Evolutionary conservation across 176 grass and related monocot species (phyloP), one percentile per base, ranked within the genome.

Genomic region (Secale cereale): DNA sequence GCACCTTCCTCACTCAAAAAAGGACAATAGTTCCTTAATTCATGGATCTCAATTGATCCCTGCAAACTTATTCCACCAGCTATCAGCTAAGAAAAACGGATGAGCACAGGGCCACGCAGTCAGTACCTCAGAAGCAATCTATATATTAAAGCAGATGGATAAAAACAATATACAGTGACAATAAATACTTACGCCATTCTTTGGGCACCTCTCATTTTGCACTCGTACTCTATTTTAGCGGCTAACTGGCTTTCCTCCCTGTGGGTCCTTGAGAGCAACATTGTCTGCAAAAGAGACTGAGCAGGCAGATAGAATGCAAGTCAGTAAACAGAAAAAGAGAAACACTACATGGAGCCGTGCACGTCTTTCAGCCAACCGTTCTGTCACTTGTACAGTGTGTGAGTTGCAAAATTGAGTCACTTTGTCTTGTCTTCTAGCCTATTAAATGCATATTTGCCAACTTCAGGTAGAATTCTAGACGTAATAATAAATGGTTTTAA

Each of bases 201-300:
- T 86, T 98, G 91, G 15, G 97, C 93, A 50, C 97, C 97, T 91
- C 93, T 90, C 93, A 96, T 94, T 92, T 98, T 96, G 90, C 97
- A 98, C 27, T 98, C 91, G 31, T 81, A 96, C 78, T 96, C 97
- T 45, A 98, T 89, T 80, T 94, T 96, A 36, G 97, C 93, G 25
- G 93, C 91, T 23, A 98, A 78, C 29, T 89, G 91, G 73, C 93
- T 98, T 70, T 98, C 97, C 43, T 94, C 86, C 64, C 78, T 85
- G 62, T 90, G 89, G 48, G 82, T 92, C 86, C 86, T 95, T 19
- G 93, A 98, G 37, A 95, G 80, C 84, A 98, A 77, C 97, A 98
- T 96, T 25, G 97, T 96, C 90, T 96, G 97, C 86, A 98, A 77
- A 86, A 98, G 91, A 78, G 97, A 95, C 93, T 98, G 82, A 12